phyloP scores from a whole-genome alignment of 2,329 filamentous ascomycete genomes.

The Lanzia echinophila region DNA sequence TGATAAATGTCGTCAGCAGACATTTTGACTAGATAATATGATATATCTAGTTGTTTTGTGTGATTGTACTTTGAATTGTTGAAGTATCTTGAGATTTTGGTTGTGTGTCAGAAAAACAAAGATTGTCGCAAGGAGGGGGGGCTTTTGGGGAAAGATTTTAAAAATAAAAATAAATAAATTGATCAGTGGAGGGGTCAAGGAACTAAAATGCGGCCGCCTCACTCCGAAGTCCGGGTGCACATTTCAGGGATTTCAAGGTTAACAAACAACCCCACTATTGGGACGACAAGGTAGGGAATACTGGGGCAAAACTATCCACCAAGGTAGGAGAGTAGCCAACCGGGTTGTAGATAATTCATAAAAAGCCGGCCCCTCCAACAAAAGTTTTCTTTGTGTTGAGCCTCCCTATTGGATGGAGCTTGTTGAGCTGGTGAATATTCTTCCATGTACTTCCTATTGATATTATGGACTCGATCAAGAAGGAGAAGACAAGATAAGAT shows the following conservation, averaged over 20 bases:
- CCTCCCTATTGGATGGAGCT: too few species aligned
- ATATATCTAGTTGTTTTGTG: background rate
- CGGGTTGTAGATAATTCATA: too few species aligned
- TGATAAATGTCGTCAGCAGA: conserved; percentile 48
- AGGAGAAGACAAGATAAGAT: too few species aligned
- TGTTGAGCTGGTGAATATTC: too few species aligned
- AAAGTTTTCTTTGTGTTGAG: too few species aligned
- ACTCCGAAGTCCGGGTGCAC: background rate
- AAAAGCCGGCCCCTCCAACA: too few species aligned
- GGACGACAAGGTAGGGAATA: too few species aligned
- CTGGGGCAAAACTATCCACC: background rate
- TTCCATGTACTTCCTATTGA: too few species aligned
- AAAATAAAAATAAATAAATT: background rate
- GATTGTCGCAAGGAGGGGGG: background rate
- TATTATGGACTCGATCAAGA: too few species aligned
- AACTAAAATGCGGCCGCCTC: background rate
- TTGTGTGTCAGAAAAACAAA: background rate
- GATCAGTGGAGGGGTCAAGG: background rate
- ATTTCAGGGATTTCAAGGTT: background rate
- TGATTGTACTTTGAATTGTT: background rate
- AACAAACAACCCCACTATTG: background rate
- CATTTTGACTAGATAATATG: conserved; percentile 14
- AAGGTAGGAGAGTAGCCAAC: background rate
- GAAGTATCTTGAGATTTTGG: background rate
- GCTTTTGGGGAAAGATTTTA: background rate